Conservation (phyloP, 2,329 filamentous ascomycete species). For the Sporothrix brunneoviolacea region DNA sequence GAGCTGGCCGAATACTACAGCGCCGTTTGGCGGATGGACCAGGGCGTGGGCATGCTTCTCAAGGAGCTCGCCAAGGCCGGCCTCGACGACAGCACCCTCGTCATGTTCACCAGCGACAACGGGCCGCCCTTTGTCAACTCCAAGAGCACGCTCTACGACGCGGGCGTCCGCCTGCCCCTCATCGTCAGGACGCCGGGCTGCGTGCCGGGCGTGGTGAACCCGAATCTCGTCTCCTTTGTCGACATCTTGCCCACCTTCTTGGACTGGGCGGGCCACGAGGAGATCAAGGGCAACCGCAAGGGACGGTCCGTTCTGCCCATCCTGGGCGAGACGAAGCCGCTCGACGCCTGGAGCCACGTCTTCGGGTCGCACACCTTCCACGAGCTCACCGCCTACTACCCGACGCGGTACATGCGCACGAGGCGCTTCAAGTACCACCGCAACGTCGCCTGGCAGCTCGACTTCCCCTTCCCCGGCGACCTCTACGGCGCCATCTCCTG, state of each 20-base stretch:
- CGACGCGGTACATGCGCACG: constrained; percentile 38
- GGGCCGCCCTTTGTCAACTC: constrained; percentile 43
- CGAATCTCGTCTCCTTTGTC: too few species aligned
- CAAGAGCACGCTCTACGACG: constrained; percentile 42
- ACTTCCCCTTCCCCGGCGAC: constrained; percentile 42
- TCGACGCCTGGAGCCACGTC: too few species aligned
- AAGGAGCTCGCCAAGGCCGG: constrained; percentile 27
- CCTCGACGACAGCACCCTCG: constrained; percentile 30
- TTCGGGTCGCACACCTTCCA: constrained; percentile 46
- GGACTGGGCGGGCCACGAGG: too few species aligned
- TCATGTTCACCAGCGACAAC: constrained; percentile 41
- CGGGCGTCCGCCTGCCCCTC: constrained; percentile 36
- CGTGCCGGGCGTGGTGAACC: too few species aligned
- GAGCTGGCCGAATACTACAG: constrained; percentile 38
- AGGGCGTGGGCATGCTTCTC: constrained; percentile 34
- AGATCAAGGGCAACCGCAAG: too few species aligned
- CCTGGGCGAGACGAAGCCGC: too few species aligned
- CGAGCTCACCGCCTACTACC: constrained; percentile 42
- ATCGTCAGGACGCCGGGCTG: constrained; percentile 28
- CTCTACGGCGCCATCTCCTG: constrained; percentile 37
- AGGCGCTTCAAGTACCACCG: constrained; percentile 41
- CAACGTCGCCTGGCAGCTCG: too few species aligned
- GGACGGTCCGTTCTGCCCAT: too few species aligned
- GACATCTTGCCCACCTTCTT: too few species aligned
- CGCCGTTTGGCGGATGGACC: constrained; percentile 34